Base-by-base conservation (phyloP, 352 stramenopile species). In the Globisporangium irregulare region DNA sequence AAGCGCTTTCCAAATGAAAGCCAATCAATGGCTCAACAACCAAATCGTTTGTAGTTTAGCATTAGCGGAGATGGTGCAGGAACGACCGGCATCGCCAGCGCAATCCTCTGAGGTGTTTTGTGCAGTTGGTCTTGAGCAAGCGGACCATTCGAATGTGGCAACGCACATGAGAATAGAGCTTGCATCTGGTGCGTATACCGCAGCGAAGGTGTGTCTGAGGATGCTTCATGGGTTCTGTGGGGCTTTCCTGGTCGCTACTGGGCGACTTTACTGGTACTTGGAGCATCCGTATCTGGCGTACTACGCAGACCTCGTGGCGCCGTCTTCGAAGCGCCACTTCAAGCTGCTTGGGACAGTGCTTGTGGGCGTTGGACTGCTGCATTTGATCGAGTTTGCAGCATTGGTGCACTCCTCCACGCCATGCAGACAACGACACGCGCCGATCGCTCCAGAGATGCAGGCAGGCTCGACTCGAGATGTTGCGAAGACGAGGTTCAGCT, bases 251-350 rank as follows among this genome's bases (percentile, higher is more conserved):
- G 51, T 66, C 24, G 32, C 50, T 5, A 32, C 57, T 32, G 61
- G 62, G n/a, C 22, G 59, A 3, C 32, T 80, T n/a, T 80, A 77
- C 61, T 46, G 64, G 43, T 75, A 70, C 60, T 59, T 80, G 20
- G 61, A 69, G 10, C 32, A 71, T 0, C 73, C 73, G 27, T 72
- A 63, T 51, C 62, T 77, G 62, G n/a, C 61, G 32, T 77, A 77
- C 64, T 80, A 62, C 41, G 68, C 65, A 55, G 71, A 80, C 22
- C 62, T 77, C 8, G 32, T 80, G 12, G 67, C 66, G 15, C 74
- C 71, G 1, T 18, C 55, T 9, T 60, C 69, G 22, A 38, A 50
- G 15, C 22, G 67, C 18, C 66, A 78, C 41, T 78, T 77, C 55
- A 62, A 5, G 41, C 34, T 65, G 29, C 56, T 77, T 2, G 71